Evolutionary conservation across 805 yeast genomes (phyloP).

Genomic region (Ascoidea tarda): DNA sequence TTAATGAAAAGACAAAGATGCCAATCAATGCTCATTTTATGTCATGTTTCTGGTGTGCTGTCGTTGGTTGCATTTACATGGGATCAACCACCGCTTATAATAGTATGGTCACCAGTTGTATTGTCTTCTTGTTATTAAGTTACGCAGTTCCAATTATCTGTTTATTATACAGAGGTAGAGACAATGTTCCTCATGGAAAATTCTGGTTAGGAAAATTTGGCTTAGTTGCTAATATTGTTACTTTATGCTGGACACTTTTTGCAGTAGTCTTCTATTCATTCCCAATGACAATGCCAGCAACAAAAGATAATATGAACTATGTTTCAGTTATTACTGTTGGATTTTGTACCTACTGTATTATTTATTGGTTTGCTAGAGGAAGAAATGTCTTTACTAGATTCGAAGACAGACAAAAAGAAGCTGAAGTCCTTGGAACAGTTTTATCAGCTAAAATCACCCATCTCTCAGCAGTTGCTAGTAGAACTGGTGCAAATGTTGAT

Average conservation of each 20-base stretch:
- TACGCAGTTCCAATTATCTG: slow-evolving; percentile 42
- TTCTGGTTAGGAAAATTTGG: slow-evolving; percentile 45
- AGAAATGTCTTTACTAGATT: slow-evolving; percentile 11
- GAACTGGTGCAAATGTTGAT: too few species aligned
- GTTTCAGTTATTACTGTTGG: slow-evolving; percentile 42
- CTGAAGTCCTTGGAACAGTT: slow-evolving; percentile 1
- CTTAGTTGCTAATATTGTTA: slow-evolving; percentile 31
- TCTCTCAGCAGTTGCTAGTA: too few species aligned
- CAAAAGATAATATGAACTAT: slow-evolving; percentile 52
- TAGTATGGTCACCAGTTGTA: slow-evolving; percentile 48
- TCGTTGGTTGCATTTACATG: slow-evolving; percentile 47
- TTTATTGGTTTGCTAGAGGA: slow-evolving; percentile 38
- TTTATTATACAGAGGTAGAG: slow-evolving; percentile 33
- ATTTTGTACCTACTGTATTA: slow-evolving; percentile 25
- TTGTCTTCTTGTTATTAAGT: slow-evolving; percentile 41
- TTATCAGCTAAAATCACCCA: too few species aligned
- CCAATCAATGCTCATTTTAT: slow-evolving; percentile 47
- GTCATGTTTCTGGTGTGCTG: slow-evolving; percentile 36
- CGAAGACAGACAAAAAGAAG: slow-evolving; percentile 9
- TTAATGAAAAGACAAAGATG: slow-evolving; percentile 32
- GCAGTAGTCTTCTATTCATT: slow-evolving; percentile 47
- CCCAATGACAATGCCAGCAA: slow-evolving; percentile 51
- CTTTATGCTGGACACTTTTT: slow-evolving; percentile 43
- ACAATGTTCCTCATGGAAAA: slow-evolving; percentile 44
- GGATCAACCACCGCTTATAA: slow-evolving; percentile 57